Evolutionary conservation across 805 yeast genomes (phyloP), one percentile per base, ranked within the genome.

Genomic region (Ogataea pilisensis): DNA sequence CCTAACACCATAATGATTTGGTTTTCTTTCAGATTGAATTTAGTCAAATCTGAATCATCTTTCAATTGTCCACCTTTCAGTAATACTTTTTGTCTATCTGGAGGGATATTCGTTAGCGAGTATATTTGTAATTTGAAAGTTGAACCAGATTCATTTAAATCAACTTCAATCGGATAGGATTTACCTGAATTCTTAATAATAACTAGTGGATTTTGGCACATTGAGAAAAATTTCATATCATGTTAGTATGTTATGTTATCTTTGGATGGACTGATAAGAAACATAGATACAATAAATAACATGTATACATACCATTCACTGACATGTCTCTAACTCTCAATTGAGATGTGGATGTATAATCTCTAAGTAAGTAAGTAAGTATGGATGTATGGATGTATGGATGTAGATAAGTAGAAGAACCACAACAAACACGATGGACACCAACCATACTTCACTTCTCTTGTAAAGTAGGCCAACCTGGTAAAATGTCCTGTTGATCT

Each of bases 1-100:
- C 99, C 99, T 42, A 93, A 70, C 42, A 93, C 86, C 95, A 93
- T 85, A 18, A 91, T 69, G 12, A 77, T 69, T 50, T 83, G 85
- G 26, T 76, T 77, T 18, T 76, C 70, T 54, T 83, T 85, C 46
- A 90, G 58, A 20, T 70, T 74, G 38, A 84, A 69, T 4, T 65
- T 51, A 9, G 67, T 57, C 39, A 86, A 63, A 29, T 70, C 66
- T 7, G 60, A 54, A 45, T 84, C 90, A 63, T 88, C 91, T 41
- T 73, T 72, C 54, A 93, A 66, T 60, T 89, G 95, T 31, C 96
- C 96, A 11, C 95, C 91, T 66, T 86, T 89, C 38, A 88, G 76
- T 58, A 93, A 73, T 45, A 90, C 82, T 67, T 91, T 91, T 66
- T 93, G 99, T 52, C 96, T 81, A 40, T 78, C 84, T 1, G 80